phyloP scores from a whole-genome alignment of 768 basidiomycete genomes.

The Xerocomellus chrysenteron region DNA sequence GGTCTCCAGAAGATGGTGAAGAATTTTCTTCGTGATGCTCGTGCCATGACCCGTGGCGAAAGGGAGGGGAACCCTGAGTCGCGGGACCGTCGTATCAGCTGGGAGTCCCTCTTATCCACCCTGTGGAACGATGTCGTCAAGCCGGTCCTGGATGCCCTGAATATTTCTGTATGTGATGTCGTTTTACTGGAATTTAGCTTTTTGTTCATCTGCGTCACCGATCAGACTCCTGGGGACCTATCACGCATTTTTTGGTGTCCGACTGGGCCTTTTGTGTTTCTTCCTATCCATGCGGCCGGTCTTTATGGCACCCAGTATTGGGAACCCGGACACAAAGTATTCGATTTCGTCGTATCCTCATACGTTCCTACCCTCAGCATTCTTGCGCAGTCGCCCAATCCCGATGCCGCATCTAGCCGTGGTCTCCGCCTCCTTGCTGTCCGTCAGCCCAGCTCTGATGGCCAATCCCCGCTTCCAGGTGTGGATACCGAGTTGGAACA shows the following conservation, averaged over 20 bases:
- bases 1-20: neutral
- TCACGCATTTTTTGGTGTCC: slow-evolving; percentile 2
- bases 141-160: slow-evolving; percentile 4
- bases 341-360: neutral
- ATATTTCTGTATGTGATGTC: neutral
- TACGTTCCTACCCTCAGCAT: slow-evolving; percentile 6
- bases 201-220: neutral
- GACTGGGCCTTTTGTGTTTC: neutral
- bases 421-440: neutral
- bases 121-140: slow-evolving; percentile 12
- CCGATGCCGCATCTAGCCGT: neutral
- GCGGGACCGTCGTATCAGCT: neutral
- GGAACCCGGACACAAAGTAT: neutral
- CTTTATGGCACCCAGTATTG: neutral
- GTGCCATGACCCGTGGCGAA: neutral
- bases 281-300: slow-evolving; percentile 2
- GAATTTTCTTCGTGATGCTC: neutral
- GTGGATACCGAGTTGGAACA: slow-evolving; percentile 21
- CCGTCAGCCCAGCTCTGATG: slow-evolving; percentile 16
- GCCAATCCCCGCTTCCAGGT: slow-evolving; percentile 9
- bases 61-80: neutral
- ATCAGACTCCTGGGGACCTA: neutral
- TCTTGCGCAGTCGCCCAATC: neutral
- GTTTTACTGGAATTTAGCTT: neutral
- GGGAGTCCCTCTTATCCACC: slow-evolving; percentile 1